Base-by-base conservation (phyloP, 2,329 filamentous ascomycete species). In the Ilyonectria robusta region DNA sequence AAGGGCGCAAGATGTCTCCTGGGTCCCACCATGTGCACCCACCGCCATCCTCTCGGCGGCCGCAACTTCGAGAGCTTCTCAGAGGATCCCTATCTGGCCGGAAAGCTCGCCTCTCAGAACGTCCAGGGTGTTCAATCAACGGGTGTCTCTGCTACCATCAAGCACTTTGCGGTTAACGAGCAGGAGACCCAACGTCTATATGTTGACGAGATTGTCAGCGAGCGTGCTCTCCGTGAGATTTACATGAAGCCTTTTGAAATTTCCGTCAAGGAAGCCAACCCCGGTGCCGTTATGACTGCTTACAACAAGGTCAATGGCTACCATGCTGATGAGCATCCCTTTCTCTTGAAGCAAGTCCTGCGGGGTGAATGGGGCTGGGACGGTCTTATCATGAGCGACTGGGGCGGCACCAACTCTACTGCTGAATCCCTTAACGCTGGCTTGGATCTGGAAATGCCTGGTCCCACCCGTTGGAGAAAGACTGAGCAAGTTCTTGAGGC, bases 1-100 rank as follows among this genome's bases (percentile, higher is more conserved):
- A 94, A 94, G 80, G 91, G 91, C 61, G 86, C 91, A 9, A 90
- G 93, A 73, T 86, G 93, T 11, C 87, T 92, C 70, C 84, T 71
- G 3, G 69, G 54, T 8, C 69, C 69, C 2, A 71, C 69, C 23
- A 53, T 84, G 53, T 82, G 78, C 72, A 80, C 81, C 53, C 80
- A 82, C 47, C 76, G 81, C 35, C 79, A 77, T 35, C 81, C 81
- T 5, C 73, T 82, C 5, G 81, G 80, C 17, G 81, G 81, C 53
- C 75, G 81, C 59, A 81, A 81, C 50, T 82, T 82, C 65, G 81
- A 83, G 69, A 77, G 76, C 15, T 65, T 65, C 37, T 54, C 46
- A 6, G 62, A 65, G 21, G 62, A 65, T 31, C 80, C 81, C 31
- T 75, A 80, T n/a, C 73, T 82, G n/a, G 75, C 80, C 44, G 80